Percentiles rank a stretch among this genome's conserved stretches.
Evolutionary conservation across 805 yeast genomes (phyloP).

Genomic region (Debaryomyces tyrocola): DNA sequence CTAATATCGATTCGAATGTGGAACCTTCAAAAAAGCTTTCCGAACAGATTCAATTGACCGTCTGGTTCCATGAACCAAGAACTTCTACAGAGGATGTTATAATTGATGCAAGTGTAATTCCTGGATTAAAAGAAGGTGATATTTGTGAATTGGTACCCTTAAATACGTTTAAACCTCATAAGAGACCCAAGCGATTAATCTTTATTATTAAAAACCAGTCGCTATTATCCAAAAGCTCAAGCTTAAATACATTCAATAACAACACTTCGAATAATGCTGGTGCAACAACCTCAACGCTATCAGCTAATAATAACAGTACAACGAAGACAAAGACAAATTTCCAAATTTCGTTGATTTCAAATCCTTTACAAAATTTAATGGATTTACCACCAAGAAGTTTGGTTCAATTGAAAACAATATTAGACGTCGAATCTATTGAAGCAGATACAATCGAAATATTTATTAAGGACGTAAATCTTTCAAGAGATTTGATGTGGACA

Average conservation of each 20-base stretch:
- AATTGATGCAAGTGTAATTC: slow-evolving; percentile 57
- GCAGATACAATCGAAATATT: slow-evolving; percentile 83
- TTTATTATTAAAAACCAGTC: slow-evolving; percentile 2
- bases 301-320: slow-evolving; percentile 2
- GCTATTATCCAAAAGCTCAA: neutral
- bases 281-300: neutral
- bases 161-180: slow-evolving; percentile 6
- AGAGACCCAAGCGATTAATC: slow-evolving; percentile 13
- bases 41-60: slow-evolving; percentile 43
- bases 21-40: slow-evolving; percentile 1
- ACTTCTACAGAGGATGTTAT: slow-evolving; percentile 58
- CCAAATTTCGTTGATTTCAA: slow-evolving; percentile 58
- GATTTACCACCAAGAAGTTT: slow-evolving; percentile 68
- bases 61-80: slow-evolving; percentile 72
- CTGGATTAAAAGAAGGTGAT: slow-evolving; percentile 72
- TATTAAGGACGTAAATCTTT: slow-evolving; percentile 74
- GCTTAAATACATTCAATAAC: no score
- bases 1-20: slow-evolving; percentile 3
- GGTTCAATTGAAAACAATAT: slow-evolving; percentile 52
- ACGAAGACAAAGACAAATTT: slow-evolving; percentile 22
- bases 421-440: slow-evolving; percentile 49
- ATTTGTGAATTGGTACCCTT: slow-evolving; percentile 66
- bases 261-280: neutral
- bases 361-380: slow-evolving; percentile 57
- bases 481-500: slow-evolving; percentile 94